Base-by-base conservation (phyloP, 495 filamentous ascomycete species). In the Penicillium psychrofluorescens region DNA sequence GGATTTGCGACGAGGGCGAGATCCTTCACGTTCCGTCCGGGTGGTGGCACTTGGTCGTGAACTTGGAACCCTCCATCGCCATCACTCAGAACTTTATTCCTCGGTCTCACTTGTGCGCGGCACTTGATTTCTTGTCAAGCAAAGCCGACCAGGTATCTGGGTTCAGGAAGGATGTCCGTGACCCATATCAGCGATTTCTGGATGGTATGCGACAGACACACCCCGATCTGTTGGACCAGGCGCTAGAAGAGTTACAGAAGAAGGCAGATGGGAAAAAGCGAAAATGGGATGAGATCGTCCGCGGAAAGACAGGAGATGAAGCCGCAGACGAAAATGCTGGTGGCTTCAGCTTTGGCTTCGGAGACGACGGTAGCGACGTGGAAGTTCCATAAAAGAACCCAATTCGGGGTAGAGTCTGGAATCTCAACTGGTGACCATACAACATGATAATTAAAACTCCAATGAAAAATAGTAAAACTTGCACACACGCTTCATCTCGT, bases 41-140 rank as follows among this genome's bases (percentile, higher is more conserved):
- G 7, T 98, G 92, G 90, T 98, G 90, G 85, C 92, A 98, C 70
- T 67, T 96, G 29, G 92, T 98, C 14, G 84, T 97, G 22, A 98
- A 98, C 51, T 63, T 95, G 14, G 80, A 86, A 41, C 71, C 79
- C 3, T 83, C 86, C 10, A 84, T 96, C 46, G 92, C 92, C 12
- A 78, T 98, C 40, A 98, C 92, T 10, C 91, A 97, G 53, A 98
- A 98, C 60, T 97, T 98, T 58, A 84, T 97, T 7, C 91, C 92
- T 0, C 75, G 77, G 37, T 76, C 76, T 11, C 87, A 90, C 55
- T 67, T 98, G 6, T 57, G 68, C 9, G 78, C 84, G 30, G 90
- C 87, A 0, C 63, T 98, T 45, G 80, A 81, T 11, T 98, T 98
- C 58, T 61, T 98, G 51, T 78, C 73, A 38, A 83, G 94, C 60